Base-by-base conservation (phyloP, 495 filamentous ascomycete genomes). In the Pyrenula aspistea region DNA sequence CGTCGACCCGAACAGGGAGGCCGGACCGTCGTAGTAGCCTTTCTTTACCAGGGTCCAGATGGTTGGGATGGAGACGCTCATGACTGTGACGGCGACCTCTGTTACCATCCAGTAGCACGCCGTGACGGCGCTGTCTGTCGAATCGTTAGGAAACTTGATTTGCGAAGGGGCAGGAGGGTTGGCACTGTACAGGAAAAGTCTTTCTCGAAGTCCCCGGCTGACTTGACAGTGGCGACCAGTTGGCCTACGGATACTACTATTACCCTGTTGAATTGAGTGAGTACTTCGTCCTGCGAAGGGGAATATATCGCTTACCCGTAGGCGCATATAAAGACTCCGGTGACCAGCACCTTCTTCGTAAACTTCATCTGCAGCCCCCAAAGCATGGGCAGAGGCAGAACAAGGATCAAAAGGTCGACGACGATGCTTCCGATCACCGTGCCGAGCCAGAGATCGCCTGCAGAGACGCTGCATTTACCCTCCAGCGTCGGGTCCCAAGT, bases 301-400 rank as follows among this genome's bases (percentile, higher is more conserved):
- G 36, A 42, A 42, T 15, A 42, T 42, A 42, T 42, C 31, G 15
- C 31, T 15, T 42, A 42, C 31, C 8, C 31, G 31, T 42, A 42
- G 31, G 31, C 31, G 31, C 31, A 42, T 8, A 42, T 42, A 42
- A 79, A 62, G 21, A 79, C 59, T 22, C 67, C 75, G 11, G 71
- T 67, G 2, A 79, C 69, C 12, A 73, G 69, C n/a, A 77, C 51
- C 57, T 75, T 76, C 55, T 69, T 68, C 54, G 66, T 71, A 2
- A 64, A 59, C 12, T 70, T 67, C 73, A 79, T 76, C 57, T 77
- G 71, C 51, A 79, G 58, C 1, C 69, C 71, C 69, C 72, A 74
- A 0, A 72, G 72, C 60, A 79, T 60, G 0, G 76, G 76, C 24
- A 77, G 49, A 0, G 76, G 76, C 11, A 76, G 61, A 10, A 73